phyloP scores from a whole-genome alignment of 2,329 filamentous ascomycete species.

The Magnaporthales sp. region DNA sequence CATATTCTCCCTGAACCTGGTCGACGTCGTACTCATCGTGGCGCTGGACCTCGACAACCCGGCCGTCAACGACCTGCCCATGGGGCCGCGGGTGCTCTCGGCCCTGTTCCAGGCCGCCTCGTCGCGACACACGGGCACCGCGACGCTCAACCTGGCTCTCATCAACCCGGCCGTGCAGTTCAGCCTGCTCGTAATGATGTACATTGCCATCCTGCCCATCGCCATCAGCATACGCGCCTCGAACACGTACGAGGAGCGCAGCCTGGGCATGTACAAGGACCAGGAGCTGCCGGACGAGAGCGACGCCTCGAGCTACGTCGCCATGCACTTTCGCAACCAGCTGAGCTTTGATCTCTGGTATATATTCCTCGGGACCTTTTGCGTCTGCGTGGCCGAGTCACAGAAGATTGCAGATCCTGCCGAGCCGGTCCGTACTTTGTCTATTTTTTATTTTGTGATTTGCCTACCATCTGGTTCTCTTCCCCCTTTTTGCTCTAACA shows the following conservation, averaged over 20 bases:
- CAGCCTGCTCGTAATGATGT: conserved; percentile 56
- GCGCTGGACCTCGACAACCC: conserved; percentile 41
- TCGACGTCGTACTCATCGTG: conserved; percentile 47
- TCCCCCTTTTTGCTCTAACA: too few species aligned
- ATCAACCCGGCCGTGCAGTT: conserved; percentile 48
- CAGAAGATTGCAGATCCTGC: conserved; percentile 4
- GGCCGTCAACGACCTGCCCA: conserved; percentile 33
- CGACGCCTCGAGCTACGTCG: conserved; percentile 16
- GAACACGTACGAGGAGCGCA: conserved; percentile 54
- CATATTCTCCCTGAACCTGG: conserved; percentile 40
- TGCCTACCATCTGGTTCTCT: too few species aligned
- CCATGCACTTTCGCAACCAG: conserved; percentile 25
- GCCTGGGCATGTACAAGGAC: conserved; percentile 47
- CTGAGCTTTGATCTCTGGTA: conserved; percentile 33
- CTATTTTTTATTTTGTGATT: not conserved
- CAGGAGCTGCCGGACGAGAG: conserved; percentile 16
- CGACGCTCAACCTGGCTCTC: conserved; percentile 37
- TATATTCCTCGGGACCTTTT: conserved; percentile 25
- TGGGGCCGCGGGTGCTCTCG: conserved; percentile 39
- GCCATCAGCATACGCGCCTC: conserved; percentile 52
- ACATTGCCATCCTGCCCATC: conserved; percentile 52
- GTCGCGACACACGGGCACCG: conserved; percentile 36
- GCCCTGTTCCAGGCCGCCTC: conserved; percentile 50
- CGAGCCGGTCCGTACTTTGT: not conserved
- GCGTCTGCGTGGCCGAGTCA: conserved; percentile 20